Evolutionary conservation across 768 basidiomycete genomes (phyloP).

Genomic region (Galerina marginata): DNA sequence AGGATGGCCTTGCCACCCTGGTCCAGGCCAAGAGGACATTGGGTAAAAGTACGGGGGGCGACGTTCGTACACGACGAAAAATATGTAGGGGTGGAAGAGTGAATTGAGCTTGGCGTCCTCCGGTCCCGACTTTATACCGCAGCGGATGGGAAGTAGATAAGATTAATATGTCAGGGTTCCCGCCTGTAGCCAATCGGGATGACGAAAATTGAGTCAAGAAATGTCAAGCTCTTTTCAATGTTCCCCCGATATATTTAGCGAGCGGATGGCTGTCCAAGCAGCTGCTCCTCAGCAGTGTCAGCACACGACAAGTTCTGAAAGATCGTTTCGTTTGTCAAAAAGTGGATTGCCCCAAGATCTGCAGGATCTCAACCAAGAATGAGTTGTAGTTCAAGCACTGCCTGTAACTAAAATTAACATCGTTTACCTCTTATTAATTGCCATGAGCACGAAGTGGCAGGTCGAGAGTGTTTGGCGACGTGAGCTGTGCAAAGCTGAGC

Average conservation of each 20-base stretch:
- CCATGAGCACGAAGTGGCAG: no score
- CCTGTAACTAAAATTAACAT: no score
- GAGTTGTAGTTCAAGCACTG: no score
- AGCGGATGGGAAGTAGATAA: not conserved
- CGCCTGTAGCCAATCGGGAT: not conserved
- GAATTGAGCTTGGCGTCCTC: not conserved
- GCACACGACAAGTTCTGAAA: not conserved
- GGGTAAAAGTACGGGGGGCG: not conserved
- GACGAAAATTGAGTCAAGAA: constrained; percentile 4
- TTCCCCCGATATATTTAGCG: not conserved
- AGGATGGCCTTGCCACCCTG: constrained; percentile 2
- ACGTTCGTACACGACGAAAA: no score
- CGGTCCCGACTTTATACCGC: not conserved
- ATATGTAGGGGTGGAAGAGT: not conserved
- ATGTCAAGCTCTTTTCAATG: not conserved
- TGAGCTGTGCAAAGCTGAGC: no score
- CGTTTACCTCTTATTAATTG: no score
- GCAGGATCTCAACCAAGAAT: no score
- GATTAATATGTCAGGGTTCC: not conserved
- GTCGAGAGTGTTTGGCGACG: no score
- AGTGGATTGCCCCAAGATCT: no score
- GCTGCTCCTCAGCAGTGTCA: not conserved
- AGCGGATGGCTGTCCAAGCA: no score
- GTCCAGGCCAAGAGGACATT: not conserved
- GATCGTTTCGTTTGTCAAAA: no score